Conservation (phyloP, 2,329 filamentous ascomycete genomes). For the Penicillium oxalicum region DNA sequence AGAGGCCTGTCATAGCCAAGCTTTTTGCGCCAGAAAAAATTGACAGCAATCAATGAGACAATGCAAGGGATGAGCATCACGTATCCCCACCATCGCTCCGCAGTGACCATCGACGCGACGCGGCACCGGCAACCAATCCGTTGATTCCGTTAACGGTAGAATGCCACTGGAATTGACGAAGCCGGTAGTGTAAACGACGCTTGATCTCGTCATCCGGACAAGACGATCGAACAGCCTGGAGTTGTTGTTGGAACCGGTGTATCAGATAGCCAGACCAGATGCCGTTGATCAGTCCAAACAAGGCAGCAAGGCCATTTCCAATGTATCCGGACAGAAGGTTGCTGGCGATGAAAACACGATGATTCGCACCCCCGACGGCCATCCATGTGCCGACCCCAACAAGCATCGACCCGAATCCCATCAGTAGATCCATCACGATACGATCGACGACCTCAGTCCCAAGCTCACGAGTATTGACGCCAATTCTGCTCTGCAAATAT, state of each 20-base stretch:
- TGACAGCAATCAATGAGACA: conserved; percentile 42
- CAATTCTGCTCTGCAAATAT: conserved; percentile 36
- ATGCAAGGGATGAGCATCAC: conserved; percentile 49
- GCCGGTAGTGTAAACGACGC: conserved; percentile 32
- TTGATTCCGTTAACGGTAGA: conserved; percentile 42
- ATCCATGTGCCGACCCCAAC: conserved; percentile 50
- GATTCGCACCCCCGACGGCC: conserved; percentile 48
- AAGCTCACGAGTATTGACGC: conserved; percentile 46
- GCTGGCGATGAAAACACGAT: conserved; percentile 40
- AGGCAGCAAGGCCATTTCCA: conserved; percentile 47
- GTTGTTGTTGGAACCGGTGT: conserved; percentile 38
- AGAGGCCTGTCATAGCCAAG: conserved; percentile 44
- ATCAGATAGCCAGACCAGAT: conserved; percentile 45
- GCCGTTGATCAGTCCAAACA: conserved; percentile 47
- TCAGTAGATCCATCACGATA: conserved; percentile 46
- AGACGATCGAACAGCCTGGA: conserved; percentile 17
- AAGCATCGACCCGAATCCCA: conserved; percentile 47
- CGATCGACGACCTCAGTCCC: conserved; percentile 49
- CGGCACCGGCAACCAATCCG: conserved; percentile 45
- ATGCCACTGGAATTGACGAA: conserved; percentile 42
- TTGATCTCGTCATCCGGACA: conserved; percentile 25
- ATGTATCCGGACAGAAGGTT: conserved; percentile 53
- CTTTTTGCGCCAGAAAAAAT: conserved; percentile 45
- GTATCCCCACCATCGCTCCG: conserved; percentile 50
- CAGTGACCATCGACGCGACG: conserved; percentile 47